These are phyloP conservation scores for Gracilaria caudata DNA, from an alignment of 23 red algal species.

Conservation along the genomic window DNA sequence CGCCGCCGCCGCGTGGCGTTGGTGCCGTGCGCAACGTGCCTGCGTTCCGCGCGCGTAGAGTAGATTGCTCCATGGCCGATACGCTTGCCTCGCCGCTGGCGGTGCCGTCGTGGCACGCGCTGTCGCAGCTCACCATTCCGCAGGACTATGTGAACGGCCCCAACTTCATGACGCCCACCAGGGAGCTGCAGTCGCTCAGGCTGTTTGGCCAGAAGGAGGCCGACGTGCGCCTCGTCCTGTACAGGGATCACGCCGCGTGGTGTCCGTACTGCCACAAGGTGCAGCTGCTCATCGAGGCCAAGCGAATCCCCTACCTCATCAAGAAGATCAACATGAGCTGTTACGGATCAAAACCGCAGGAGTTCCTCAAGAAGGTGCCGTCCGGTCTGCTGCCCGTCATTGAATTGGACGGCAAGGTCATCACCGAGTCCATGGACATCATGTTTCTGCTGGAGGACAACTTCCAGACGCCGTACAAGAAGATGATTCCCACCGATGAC, in stretches of 20 bases:
- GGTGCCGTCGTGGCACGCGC: constrained; percentile 34
- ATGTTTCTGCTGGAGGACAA: constrained; percentile 83
- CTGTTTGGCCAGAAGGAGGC: constrained; percentile 68
- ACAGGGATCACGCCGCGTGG: constrained; percentile 88
- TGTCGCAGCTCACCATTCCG: neutral
- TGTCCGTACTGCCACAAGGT: constrained; percentile 95
- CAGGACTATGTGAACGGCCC: constrained; percentile 66
- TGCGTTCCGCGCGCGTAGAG: neutral
- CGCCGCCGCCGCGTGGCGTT: neutral
- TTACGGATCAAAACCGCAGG: constrained; percentile 82
- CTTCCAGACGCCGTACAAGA: constrained; percentile 60
- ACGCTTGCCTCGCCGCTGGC: neutral
- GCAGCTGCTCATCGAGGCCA: constrained; percentile 81
- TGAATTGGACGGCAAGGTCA: constrained; percentile 63
- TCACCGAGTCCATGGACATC: constrained; percentile 92
- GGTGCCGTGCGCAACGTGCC: neutral
- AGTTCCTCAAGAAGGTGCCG: constrained; percentile 84
- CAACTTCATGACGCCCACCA: constrained; percentile 45
- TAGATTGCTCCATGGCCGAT: constrained; percentile 16
- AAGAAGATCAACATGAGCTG: constrained; percentile 92
- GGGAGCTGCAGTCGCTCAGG: constrained; percentile 63
- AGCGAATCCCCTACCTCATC: constrained; percentile 76
- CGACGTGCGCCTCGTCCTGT: constrained; percentile 82
- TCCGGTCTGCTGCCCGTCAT: constrained; percentile 84
- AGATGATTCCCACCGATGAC: constrained; percentile 60